Conservation (phyloP, 139 green algal species). For the Chlorella sp. region DNA sequence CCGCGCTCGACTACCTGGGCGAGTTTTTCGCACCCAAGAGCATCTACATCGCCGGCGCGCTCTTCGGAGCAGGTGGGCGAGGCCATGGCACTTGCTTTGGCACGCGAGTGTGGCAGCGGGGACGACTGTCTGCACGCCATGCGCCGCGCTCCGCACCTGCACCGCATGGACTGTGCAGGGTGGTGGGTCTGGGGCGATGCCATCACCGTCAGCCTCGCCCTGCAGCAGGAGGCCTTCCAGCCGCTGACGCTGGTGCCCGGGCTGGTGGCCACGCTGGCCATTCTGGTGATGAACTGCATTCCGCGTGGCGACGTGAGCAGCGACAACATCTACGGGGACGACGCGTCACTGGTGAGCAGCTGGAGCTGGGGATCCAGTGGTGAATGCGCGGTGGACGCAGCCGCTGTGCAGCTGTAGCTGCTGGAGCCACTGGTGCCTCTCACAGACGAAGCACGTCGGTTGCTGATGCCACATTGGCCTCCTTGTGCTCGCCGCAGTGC, state of each 20-base stretch:
- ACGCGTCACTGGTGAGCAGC: background rate
- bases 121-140: too few species aligned
- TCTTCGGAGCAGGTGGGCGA: too few species aligned
- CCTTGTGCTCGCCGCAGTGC: background rate
- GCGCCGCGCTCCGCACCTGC: too few species aligned
- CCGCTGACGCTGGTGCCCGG: background rate
- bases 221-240: background rate
- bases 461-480: too few species aligned
- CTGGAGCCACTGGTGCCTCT: background rate
- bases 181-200: constrained; percentile 4
- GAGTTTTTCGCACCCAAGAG: too few species aligned
- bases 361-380: too few species aligned
- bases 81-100: too few species aligned
- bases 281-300: constrained; percentile 4
- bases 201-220: background rate
- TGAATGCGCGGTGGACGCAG: too few species aligned
- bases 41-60: too few species aligned
- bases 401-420: background rate
- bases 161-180: background rate
- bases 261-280: background rate
- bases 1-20: too few species aligned
- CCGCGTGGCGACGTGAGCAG: background rate
- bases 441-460: background rate
- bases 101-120: too few species aligned
- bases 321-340: constrained; percentile 4